Evolutionary conservation across 805 yeast genomes (phyloP), one percentile per base, ranked within the genome.

Genomic region (Saturnispora zaruensis): DNA sequence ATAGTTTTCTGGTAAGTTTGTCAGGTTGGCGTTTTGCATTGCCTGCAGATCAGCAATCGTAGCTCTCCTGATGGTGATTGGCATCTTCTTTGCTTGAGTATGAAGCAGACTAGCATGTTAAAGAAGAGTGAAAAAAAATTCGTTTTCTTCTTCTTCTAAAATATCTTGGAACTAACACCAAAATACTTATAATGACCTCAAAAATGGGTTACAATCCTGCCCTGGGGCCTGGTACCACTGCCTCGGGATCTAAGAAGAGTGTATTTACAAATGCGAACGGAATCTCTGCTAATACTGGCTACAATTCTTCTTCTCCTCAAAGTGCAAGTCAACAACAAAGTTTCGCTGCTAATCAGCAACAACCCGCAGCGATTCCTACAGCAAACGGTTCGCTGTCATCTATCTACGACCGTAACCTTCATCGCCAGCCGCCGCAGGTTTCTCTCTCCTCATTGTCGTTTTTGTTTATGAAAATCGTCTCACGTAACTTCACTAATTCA

Each of bases 1-100:
- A 64, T 93, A 93, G 69, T 93, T 93, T 66, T 93, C 99, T 5
- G 99, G 99, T 53, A 93, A 72, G 62, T 91, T 91, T 56, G 84
- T 84, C 65, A 90, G 71, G 64, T 90, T 90, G 54, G 96, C 93
- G 73, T 88, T 89, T 66, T 91, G 99, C 90, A 91, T 93, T 18
- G 93, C 93, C 67, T 87, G 95, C 49, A 89, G 75, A 66, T 91
- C 99, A 41, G 77, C 75, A 33, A 87, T 79, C 23, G 87, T 84
- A 26, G 98, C 98, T 59, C 79, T 83, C 65, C 99, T 79, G 51
- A 91, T 87, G 13, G 88, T 85, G 59, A 91, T 82, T 34, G 90
- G 88, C 95, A 85, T 85, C 28, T 28, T 56, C 34, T 37, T 8
- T 18, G 21, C 2, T 8, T 11, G 33, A 20, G 6, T n/a, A 36